A percentile compares a stretch with the other conserved stretches of the same genome.
phyloP scores from a whole-genome alignment of 441 rosid genomes.

The Gossypium trilobum region DNA sequence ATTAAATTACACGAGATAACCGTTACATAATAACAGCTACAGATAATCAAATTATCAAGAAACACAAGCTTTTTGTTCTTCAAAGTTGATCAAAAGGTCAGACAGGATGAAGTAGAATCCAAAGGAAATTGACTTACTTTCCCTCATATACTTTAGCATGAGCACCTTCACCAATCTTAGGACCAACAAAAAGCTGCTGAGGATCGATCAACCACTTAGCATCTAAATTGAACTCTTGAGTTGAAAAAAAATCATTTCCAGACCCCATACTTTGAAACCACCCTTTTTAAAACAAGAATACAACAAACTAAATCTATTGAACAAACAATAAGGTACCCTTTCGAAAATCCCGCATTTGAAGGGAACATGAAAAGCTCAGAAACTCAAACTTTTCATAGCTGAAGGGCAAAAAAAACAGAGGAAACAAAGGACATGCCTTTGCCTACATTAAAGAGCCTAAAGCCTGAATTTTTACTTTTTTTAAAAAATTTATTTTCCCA shows the following conservation, averaged over 20 bases:
- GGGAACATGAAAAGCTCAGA: conserved; percentile 1
- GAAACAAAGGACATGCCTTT: conserved; percentile 4
- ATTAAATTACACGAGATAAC: conserved; percentile 8
- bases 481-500: background rate
- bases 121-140: conserved; percentile 56
- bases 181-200: conserved; percentile 79
- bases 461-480: background rate
- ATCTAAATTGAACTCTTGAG: conserved; percentile 56
- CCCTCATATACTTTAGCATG: conserved; percentile 97
- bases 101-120: conserved; percentile 12
- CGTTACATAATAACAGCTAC: background rate
- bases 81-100: background rate
- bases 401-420: conserved; percentile 10
- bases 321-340: conserved; percentile 19
- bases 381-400: background rate
- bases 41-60: background rate
- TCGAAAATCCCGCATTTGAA: conserved; percentile 18
- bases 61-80: background rate
- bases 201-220: conserved; percentile 79
- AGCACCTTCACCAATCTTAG: conserved; percentile 94
- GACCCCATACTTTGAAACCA: conserved; percentile 52
- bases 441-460: conserved; percentile 3
- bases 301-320: conserved; percentile 20
- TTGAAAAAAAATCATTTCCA: conserved; percentile 48
- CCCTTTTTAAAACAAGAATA: background rate